Conservation (phyloP, 257 asterid species). For the Ilex asprella region DNA sequence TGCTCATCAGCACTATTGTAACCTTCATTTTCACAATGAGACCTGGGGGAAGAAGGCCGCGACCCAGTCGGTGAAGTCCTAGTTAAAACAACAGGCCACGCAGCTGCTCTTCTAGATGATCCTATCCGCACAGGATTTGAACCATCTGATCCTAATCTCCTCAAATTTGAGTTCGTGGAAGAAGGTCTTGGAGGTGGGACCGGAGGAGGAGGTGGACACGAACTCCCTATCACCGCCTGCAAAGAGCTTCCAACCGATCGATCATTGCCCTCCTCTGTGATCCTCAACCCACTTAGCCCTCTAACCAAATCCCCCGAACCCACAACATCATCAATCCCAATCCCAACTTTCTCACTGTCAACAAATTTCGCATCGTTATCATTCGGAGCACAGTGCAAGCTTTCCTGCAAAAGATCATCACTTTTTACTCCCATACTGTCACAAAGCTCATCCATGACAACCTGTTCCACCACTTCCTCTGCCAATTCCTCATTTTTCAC, state of each 20-base stretch:
- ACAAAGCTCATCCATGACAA: slow-evolving; percentile 36
- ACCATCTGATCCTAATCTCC: slow-evolving; percentile 43
- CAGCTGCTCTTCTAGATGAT: slow-evolving; percentile 58
- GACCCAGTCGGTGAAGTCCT: slow-evolving; percentile 89
- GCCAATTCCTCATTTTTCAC: slow-evolving; percentile 47
- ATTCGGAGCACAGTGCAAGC: slow-evolving; percentile 25
- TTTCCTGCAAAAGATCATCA: slow-evolving; percentile 43
- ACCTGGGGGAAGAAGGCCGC: slow-evolving; percentile 92
- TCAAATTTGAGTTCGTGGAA: slow-evolving; percentile 35
- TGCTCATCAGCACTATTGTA: slow-evolving; percentile 98
- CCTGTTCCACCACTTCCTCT: slow-evolving; percentile 51
- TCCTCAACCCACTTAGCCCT: slow-evolving; percentile 33
- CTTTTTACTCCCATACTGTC: slow-evolving; percentile 31
- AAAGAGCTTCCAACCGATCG: slow-evolving; percentile 41
- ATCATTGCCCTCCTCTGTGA: slow-evolving; percentile 52
- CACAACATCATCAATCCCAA: slow-evolving; percentile 28
- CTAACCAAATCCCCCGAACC: slow-evolving; percentile 38
- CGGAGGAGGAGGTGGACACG: slow-evolving; percentile 97
- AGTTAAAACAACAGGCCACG: slow-evolving; percentile 58
- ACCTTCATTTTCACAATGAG: slow-evolving; percentile 92
- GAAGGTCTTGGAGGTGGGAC: slow-evolving; percentile 88
- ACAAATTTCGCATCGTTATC: slow-evolving; percentile 28
- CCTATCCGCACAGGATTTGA: slow-evolving; percentile 50
- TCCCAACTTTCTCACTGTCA: slow-evolving; percentile 29
- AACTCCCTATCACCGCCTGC: slow-evolving; percentile 44